Percentiles rank a stretch among this genome's conserved stretches.
Evolutionary conservation across 1,284 basidiomycete genomes (phyloP).

Genomic region (Boletus semigastroideus): DNA sequence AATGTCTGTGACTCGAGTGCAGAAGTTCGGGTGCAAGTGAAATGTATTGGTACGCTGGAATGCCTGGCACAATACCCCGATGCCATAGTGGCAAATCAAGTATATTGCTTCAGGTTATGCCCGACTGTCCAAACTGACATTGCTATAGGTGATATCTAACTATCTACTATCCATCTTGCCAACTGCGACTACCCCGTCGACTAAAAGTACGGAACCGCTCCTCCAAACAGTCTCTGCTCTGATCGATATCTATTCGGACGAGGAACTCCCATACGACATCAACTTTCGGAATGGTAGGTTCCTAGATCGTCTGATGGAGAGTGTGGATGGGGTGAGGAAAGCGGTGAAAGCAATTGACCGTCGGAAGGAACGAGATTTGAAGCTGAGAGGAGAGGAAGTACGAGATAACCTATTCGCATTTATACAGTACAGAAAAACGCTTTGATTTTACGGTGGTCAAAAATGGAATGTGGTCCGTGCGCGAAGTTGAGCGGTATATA

Average conservation of each 20-base stretch:
- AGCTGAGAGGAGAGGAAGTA: conserved; percentile 67
- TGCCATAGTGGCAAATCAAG: conserved; percentile 70
- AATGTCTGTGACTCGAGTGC: conserved; percentile 58
- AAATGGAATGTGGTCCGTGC: conserved; percentile 15
- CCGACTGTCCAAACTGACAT: conserved; percentile 14
- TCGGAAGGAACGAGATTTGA: conserved; percentile 54
- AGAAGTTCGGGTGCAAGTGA: conserved; percentile 61
- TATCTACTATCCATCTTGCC: conserved; percentile 66
- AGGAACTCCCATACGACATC: conserved; percentile 76
- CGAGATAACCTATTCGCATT: conserved; percentile 89
- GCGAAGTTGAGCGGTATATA: conserved; percentile 1
- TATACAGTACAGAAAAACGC: conserved; percentile 74
- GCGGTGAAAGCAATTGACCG: conserved; percentile 60
- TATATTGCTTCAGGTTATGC: conserved; percentile 30
- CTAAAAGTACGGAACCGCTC: conserved; percentile 65
- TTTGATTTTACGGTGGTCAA: conserved; percentile 31
- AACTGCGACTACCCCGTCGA: conserved; percentile 35
- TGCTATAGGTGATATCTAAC: conserved; percentile 59
- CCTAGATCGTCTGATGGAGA: conserved; percentile 49
- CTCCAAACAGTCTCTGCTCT: conserved; percentile 84
- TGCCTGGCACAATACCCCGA: conserved; percentile 71
- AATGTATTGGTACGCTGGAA: conserved; percentile 81
- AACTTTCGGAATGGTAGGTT: conserved; percentile 71
- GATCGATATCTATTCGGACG: conserved; percentile 96
- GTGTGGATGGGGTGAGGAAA: conserved; percentile 58